Percentiles rank a stretch among this genome's conserved stretches.
Evolutionary conservation across 768 basidiomycete species (phyloP).

Genomic region (Saitozyma sp.): DNA sequence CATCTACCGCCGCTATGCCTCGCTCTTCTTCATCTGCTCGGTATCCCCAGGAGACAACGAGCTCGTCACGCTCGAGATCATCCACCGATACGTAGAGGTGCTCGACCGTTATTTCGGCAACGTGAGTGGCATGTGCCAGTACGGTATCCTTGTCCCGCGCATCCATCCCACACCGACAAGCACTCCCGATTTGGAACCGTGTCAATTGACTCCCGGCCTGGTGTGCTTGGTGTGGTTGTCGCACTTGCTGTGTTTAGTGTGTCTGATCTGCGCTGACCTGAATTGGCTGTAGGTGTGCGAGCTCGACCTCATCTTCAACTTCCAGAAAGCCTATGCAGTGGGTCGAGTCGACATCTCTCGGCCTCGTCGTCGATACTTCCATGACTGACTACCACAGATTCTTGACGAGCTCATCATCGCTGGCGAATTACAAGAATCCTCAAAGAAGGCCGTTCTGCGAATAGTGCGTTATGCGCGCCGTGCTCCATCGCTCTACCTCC

Average conservation of each 20-base stretch:
- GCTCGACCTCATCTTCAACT: slow-evolving; percentile 95
- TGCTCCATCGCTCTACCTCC: not conserved
- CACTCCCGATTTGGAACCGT: not conserved
- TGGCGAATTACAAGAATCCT: slow-evolving; percentile 91
- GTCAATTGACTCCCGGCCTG: too few relatives aligned
- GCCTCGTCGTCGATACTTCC: not conserved
- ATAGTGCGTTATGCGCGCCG: slow-evolving; percentile 51
- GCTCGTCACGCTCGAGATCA: slow-evolving; percentile 83
- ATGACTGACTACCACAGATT: slow-evolving; percentile 53
- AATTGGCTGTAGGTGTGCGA: slow-evolving; percentile 59
- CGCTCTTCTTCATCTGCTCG: slow-evolving; percentile 90
- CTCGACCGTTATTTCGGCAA: slow-evolving; percentile 82
- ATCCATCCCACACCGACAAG: not conserved
- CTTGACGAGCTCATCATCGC: slow-evolving; percentile 91
- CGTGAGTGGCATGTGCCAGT: slow-evolving; percentile 57
- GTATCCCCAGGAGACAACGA: slow-evolving; percentile 85
- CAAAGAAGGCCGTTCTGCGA: slow-evolving; percentile 63
- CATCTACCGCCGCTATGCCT: slow-evolving; percentile 92
- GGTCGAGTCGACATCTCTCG: slow-evolving; percentile 19
- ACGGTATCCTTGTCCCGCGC: not conserved
- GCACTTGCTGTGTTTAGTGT: not conserved
- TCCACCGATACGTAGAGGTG: slow-evolving; percentile 93
- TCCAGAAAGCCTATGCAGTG: slow-evolving; percentile 89
- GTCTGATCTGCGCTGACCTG: slow-evolving; percentile 5
- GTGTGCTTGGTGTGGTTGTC: not conserved